Conservation (phyloP, 1,284 basidiomycete genomes). For the Cryptococcus sp. region DNA sequence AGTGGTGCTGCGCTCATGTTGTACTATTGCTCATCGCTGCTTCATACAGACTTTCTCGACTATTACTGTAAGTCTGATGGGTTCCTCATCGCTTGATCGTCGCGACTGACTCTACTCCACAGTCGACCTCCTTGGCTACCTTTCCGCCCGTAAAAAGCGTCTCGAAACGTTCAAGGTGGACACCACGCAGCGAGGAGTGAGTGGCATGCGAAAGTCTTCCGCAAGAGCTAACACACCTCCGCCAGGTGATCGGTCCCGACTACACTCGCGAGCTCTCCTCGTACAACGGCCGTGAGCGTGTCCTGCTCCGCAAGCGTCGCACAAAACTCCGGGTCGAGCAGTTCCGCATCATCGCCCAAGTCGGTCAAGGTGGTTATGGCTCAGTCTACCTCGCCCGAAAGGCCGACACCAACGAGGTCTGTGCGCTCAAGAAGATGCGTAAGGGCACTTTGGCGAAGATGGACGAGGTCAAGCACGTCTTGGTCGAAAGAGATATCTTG, state of each 20-base stretch:
- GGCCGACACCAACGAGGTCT: conserved; percentile 86
- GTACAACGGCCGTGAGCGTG: conserved; percentile 88
- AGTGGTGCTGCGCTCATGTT: conserved; percentile 19
- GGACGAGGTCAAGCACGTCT: conserved; percentile 90
- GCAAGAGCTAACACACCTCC: not conserved
- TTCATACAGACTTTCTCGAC: conserved; percentile 76
- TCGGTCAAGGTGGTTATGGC: conserved; percentile 95
- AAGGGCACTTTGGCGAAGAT: conserved; percentile 92
- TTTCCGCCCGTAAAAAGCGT: conserved; percentile 78
- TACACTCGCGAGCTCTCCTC: conserved; percentile 81
- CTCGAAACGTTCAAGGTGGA: conserved; percentile 79
- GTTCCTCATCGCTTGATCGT: not conserved
- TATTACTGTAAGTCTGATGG: conserved; percentile 66
- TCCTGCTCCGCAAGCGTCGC: conserved; percentile 79
- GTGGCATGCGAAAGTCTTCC: conserved; percentile 5
- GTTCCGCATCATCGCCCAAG: conserved; percentile 92
- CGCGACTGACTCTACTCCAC: conserved; percentile 10
- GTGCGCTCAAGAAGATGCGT: conserved; percentile 93
- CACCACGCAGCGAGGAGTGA: conserved; percentile 66
- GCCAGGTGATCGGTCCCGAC: conserved; percentile 59
- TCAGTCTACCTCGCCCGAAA: conserved; percentile 92
- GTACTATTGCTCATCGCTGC: conserved; percentile 2
- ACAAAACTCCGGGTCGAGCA: conserved; percentile 85
- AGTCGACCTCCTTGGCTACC: conserved; percentile 82
- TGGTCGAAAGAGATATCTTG: conserved; percentile 94